Evolutionary conservation across 495 filamentous ascomycete species (phyloP).

Genomic region (Massariosphaeria phaeospora): DNA sequence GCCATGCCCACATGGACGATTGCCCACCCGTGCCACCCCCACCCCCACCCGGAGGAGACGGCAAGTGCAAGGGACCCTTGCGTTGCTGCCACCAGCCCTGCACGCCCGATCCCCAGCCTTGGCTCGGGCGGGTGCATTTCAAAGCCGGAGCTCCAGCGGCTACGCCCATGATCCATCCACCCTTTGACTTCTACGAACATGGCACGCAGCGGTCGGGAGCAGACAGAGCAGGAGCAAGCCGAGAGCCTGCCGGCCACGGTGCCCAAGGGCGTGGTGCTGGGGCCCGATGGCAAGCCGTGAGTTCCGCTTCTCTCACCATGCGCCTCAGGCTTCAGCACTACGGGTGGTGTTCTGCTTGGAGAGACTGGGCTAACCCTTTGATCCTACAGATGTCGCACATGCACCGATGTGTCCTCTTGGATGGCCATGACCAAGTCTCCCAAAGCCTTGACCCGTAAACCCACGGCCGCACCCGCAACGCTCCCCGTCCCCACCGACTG

Average conservation of each 20-base stretch:
- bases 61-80: slow-evolving; percentile 6
- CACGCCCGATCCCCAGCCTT: slow-evolving; percentile 6
- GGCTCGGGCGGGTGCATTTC: background rate
- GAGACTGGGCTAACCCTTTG: too few relatives aligned
- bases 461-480: slow-evolving; percentile 25
- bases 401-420: slow-evolving; percentile 71
- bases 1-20: background rate
- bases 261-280: slow-evolving; percentile 80
- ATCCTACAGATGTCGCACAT: slow-evolving; percentile 76
- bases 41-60: too few relatives aligned
- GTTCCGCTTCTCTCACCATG: slow-evolving; percentile 32
- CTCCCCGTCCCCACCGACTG: slow-evolving; percentile 38
- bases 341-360: too few relatives aligned
- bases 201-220: slow-evolving; percentile 10
- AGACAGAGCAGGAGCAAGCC: slow-evolving; percentile 10
- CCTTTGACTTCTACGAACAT: slow-evolving; percentile 6
- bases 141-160: background rate
- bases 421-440: slow-evolving; percentile 58
- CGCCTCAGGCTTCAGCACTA: background rate
- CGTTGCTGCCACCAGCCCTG: slow-evolving; percentile 13
- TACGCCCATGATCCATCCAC: background rate
- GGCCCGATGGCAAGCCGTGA: slow-evolving; percentile 94
- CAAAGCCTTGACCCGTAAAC: slow-evolving; percentile 8
- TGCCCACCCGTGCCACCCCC: too few relatives aligned
- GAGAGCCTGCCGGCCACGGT: slow-evolving; percentile 39